Conservation (phyloP, 139 green algal species). For the Asterochloris erici region DNA sequence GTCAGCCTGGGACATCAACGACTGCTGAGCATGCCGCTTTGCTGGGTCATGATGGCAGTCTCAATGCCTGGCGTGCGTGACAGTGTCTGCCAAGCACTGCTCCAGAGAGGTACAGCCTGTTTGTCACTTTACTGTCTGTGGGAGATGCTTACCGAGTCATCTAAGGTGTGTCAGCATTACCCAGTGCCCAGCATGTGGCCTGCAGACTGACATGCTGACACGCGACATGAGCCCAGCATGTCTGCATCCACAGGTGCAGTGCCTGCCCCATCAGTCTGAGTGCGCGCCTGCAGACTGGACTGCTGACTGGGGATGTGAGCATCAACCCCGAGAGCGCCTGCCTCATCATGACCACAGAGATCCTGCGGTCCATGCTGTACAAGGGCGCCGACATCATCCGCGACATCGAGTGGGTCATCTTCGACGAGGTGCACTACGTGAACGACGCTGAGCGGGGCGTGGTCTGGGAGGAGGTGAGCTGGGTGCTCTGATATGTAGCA, state of each 20-base stretch:
- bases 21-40: too few relatives aligned
- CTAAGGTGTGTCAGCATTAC: too few relatives aligned
- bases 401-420: conserved; percentile 96
- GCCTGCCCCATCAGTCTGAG: not conserved
- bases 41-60: too few relatives aligned
- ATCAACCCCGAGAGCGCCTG: conserved; percentile 83
- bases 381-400: conserved; percentile 88
- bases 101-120: too few relatives aligned
- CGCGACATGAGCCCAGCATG: not conserved
- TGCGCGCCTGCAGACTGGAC: conserved; percentile 57
- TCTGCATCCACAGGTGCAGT: not conserved
- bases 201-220: conserved; percentile 11
- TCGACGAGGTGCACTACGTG: conserved; percentile 98
- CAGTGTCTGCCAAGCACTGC: too few relatives aligned
- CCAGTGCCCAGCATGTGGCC: too few relatives aligned
- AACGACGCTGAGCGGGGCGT: conserved; percentile 91
- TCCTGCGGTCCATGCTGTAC: conserved; percentile 96
- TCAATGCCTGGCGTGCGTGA: too few relatives aligned
- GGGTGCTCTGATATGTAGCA: too few relatives aligned
- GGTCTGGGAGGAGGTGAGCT: conserved; percentile 82
- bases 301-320: conserved; percentile 94
- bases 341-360: conserved; percentile 99
- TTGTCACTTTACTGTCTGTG: too few relatives aligned
- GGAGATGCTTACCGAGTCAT: too few relatives aligned
- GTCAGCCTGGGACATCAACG: too few relatives aligned